Evolutionary conservation across 225 moss, liverwort and hornwort genomes (phyloP), one percentile per base, ranked within the genome.

Genomic region (Rhytidiadelphus loreus): DNA sequence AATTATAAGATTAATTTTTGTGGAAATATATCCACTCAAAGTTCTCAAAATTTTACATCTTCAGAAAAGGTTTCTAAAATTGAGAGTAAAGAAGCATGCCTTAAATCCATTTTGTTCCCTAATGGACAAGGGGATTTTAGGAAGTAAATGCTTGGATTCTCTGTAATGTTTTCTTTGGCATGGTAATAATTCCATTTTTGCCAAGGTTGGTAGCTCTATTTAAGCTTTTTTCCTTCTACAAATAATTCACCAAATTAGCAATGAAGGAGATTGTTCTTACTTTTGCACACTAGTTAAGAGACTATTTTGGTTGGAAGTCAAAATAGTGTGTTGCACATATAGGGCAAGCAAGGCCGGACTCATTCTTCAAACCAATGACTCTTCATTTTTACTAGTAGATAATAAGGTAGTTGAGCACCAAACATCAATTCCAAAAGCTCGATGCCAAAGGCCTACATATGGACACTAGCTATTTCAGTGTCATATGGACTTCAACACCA

Each of bases 321-420:
- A 33, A 32, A 50, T 13, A 50, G 13, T 0, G 0, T 28, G 4
- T 32, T 32, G 16, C 0, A 33, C 0, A 32, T 0, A 2, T 11
- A 33, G 4, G 13, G 13, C 50, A 75, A 52, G 33, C 3, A 75
- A 33, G n/a, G n/a, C n/a, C 0, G 13, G 50, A 52, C 33, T 33
- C 33, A 33, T 13, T 75, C 8, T 75, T 1, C 0, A 21, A 76
- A 13, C 8, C 1, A 35, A 13, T 22, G 52, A 52, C 13, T 75
- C 7, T 74, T 4, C 21, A 0, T 13, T 13, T 76, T 22, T 1
- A 76, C 8, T 13, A 35, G 9, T 9, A 77, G 24, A 6, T 1
- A 16, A 55, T 2, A 3, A 77, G 6, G 9, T 24, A 55, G 24
- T 16, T 55, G 35, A 37, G 6, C 3, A 77, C 53, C 24, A 24